Conservation (phyloP, 2,329 filamentous ascomycete genomes). For the Coniella lustricola region DNA sequence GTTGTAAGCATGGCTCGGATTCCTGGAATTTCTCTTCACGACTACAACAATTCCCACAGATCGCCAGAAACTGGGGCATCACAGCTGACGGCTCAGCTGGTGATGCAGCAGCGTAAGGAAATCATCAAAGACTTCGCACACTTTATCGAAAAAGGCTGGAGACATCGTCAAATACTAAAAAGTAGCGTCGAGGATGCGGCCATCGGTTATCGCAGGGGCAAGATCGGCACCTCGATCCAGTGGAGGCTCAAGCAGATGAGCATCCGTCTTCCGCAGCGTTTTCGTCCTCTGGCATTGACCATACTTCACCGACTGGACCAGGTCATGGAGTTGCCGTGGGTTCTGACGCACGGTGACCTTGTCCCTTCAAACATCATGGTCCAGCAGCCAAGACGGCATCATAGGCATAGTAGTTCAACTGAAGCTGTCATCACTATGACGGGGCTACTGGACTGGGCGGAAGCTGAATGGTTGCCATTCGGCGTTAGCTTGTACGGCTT, state of each 20-base stretch:
- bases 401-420: not conserved
- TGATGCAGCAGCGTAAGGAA: conserved; percentile 18
- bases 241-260: conserved; percentile 33
- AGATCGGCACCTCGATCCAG: conserved; percentile 34
- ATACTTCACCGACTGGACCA: conserved; percentile 24
- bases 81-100: too few relatives aligned
- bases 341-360: conserved; percentile 55
- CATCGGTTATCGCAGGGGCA: conserved; percentile 20
- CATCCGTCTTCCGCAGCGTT: conserved; percentile 28
- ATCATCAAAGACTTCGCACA: conserved; percentile 35
- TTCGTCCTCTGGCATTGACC: conserved; percentile 22
- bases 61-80: not conserved
- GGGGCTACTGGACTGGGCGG: conserved; percentile 58
- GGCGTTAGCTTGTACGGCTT: conserved; percentile 54
- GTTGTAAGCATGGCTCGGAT: conserved; percentile 37
- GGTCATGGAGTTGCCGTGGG: conserved; percentile 42
- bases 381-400: conserved; percentile 16
- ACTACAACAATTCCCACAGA: conserved; percentile 17
- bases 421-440: conserved; percentile 24
- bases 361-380: conserved; percentile 52
- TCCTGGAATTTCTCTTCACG: conserved; percentile 33
- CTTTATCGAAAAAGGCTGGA: conserved; percentile 34
- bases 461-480: conserved; percentile 54
- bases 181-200: not conserved
- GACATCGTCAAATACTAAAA: conserved; percentile 16